A percentile compares a stretch with the other conserved stretches of the same genome.
Evolutionary conservation across 75 land plant genomes (phyloP).

Genomic region (Ceratopteris richardii): DNA sequence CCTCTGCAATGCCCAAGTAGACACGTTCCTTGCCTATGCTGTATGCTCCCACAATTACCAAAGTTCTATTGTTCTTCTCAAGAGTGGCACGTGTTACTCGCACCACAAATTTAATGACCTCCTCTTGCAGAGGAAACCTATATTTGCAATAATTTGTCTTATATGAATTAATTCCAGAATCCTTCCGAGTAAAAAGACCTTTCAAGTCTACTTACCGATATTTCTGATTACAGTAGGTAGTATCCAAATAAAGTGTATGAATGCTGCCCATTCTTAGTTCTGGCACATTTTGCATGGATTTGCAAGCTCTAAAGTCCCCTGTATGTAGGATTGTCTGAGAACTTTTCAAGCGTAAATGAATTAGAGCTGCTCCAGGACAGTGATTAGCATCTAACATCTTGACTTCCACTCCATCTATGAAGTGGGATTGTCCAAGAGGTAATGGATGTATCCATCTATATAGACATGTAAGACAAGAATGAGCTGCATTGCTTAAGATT

Average conservation of each 20-base stretch:
- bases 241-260: constrained; percentile 55
- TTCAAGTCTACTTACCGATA: constrained; percentile 42
- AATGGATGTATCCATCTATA: constrained; percentile 43
- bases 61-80: constrained; percentile 34
- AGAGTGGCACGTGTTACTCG: constrained; percentile 24
- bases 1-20: constrained; percentile 53
- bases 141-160: no score
- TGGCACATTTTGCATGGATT: constrained; percentile 47
- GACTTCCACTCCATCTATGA: constrained; percentile 50
- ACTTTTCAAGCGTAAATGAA: constrained; percentile 36
- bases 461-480: no score
- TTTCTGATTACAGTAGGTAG: constrained; percentile 69
- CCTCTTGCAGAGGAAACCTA: constrained; percentile 59
- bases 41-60: constrained; percentile 65
- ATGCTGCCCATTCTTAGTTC: constrained; percentile 25
- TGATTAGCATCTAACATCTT: constrained; percentile 66
- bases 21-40: constrained; percentile 82
- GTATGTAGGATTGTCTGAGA: constrained; percentile 47
- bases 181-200: no score
- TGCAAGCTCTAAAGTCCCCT: constrained; percentile 67
- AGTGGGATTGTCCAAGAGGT: constrained; percentile 23
- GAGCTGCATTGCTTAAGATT: no score
- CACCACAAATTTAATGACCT: constrained; percentile 43
- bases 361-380: constrained; percentile 68
- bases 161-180: no score